phyloP scores from a whole-genome alignment of 2,329 filamentous ascomycete species.

The Epichloe coenophiala region DNA sequence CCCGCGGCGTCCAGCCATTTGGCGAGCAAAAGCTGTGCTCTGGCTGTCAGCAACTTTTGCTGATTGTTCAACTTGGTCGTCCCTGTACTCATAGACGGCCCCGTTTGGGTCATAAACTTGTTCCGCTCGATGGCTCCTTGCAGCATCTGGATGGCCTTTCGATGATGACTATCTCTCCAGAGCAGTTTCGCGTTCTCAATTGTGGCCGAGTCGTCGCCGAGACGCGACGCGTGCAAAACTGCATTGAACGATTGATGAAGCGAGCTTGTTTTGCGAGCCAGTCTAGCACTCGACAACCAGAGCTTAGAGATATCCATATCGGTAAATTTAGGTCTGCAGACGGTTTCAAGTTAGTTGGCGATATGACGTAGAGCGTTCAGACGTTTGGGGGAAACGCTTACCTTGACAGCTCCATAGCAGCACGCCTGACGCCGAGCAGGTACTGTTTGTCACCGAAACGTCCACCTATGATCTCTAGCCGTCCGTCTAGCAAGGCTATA shows the following conservation, averaged over 20 bases:
- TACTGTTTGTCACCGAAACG: conserved; percentile 92
- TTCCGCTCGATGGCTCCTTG: conserved; percentile 74
- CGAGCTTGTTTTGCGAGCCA: conserved; percentile 75
- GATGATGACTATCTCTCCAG: conserved; percentile 85
- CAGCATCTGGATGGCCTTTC: conserved; percentile 87
- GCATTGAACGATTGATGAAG: conserved; percentile 86
- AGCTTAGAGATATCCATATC: conserved; percentile 65
- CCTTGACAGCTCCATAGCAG: conserved; percentile 69
- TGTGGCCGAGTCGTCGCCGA: conserved; percentile 75
- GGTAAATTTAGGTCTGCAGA: conserved; percentile 41
- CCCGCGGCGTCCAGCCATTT: conserved; percentile 97
- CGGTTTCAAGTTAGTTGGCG: background rate
- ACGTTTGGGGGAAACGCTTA: conserved; percentile 22
- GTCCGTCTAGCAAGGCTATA: conserved; percentile 42
- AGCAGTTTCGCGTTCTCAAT: conserved; percentile 89
- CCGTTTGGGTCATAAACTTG: conserved; percentile 48
- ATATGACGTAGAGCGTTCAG: background rate
- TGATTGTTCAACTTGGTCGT: conserved; percentile 29
- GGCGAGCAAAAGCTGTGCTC: conserved; percentile 77
- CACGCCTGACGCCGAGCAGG: conserved; percentile 70
- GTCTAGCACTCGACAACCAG: conserved; percentile 73
- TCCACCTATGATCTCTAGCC: conserved; percentile 80
- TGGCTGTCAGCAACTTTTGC: conserved; percentile 50
- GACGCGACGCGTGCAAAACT: conserved; percentile 72
- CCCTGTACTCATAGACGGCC: conserved; percentile 19